A percentile compares a stretch with the other conserved stretches of the same genome.
Conservation (phyloP, 2,329 filamentous ascomycete genomes). For the Fusarium zealandicum region DNA sequence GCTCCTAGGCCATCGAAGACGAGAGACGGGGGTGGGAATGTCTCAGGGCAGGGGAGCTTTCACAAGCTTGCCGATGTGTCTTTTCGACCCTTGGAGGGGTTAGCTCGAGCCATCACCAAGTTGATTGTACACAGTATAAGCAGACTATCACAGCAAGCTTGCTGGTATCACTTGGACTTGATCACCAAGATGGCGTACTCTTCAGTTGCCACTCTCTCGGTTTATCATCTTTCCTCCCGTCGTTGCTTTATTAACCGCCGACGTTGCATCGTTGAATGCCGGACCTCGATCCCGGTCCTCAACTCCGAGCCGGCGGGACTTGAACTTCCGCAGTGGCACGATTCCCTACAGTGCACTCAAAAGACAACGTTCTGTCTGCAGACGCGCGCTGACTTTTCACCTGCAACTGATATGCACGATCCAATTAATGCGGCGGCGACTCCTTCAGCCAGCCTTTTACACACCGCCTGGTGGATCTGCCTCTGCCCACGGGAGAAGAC, state of each 20-base stretch:
- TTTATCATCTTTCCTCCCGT: neutral
- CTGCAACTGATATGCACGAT: conserved; percentile 16
- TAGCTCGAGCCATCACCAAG: conserved; percentile 26
- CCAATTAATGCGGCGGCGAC: conserved; percentile 11
- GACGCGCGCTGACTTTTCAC: neutral
- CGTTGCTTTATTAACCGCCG: neutral
- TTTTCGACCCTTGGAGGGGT: conserved; percentile 10
- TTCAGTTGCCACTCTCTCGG: neutral
- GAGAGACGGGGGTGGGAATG: conserved; percentile 24
- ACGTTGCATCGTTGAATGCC: conserved; percentile 9
- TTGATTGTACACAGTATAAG: conserved; percentile 2
- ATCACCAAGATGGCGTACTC: conserved; percentile 20
- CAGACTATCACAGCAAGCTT: conserved; percentile 12
- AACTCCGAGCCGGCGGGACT: conserved; percentile 15
- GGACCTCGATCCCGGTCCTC: conserved; percentile 22
- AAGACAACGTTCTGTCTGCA: conserved; percentile 12
- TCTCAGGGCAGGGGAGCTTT: conserved; percentile 21
- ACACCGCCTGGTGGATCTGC: conserved; percentile 36
- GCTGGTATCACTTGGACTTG: neutral
- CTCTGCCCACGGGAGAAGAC: conserved; percentile 22
- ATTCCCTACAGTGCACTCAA: conserved; percentile 2
- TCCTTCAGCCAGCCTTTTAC: neutral
- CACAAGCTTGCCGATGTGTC: conserved; percentile 4
- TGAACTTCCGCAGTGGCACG: conserved; percentile 19
- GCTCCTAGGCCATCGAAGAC: conserved; percentile 1